phyloP scores from a whole-genome alignment of 306 rosid genomes.

The Alnus rubra region DNA sequence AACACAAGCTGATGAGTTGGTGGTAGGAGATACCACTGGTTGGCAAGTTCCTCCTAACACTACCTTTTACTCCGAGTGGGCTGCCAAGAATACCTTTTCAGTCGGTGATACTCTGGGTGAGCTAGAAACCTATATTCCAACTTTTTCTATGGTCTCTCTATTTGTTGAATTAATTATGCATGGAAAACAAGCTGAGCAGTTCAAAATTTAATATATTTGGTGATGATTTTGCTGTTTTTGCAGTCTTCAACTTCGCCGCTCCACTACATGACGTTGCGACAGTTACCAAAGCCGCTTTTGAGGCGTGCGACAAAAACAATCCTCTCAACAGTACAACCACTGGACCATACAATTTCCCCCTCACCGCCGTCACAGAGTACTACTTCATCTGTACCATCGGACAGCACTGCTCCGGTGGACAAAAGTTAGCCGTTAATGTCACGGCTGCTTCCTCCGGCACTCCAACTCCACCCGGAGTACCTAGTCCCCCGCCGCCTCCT shows the following conservation, averaged over 20 bases:
- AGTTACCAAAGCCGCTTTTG: slow-evolving; percentile 14
- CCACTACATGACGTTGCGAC: slow-evolving; percentile 9
- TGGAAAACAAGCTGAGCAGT: too few relatives aligned
- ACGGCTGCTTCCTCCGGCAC: slow-evolving; percentile 1
- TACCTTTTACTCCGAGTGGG: slow-evolving; percentile 48
- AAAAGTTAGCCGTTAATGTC: slow-evolving; percentile 46
- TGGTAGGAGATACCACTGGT: slow-evolving; percentile 40
- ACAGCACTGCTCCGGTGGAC: slow-evolving; percentile 50
- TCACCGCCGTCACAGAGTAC: slow-evolving; percentile 10
- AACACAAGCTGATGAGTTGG: slow-evolving; percentile 27
- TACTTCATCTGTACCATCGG: slow-evolving; percentile 38
- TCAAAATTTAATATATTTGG: background rate
- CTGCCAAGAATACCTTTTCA: slow-evolving; percentile 25
- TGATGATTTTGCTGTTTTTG: background rate
- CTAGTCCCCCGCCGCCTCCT: background rate
- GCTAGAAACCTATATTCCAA: background rate
- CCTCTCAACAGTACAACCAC: background rate
- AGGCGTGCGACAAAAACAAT: background rate
- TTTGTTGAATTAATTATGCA: background rate
- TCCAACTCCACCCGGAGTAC: background rate
- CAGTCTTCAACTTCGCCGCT: slow-evolving; percentile 35
- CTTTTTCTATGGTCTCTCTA: background rate
- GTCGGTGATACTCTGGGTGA: slow-evolving; percentile 41
- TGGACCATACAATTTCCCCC: slow-evolving; percentile 27
- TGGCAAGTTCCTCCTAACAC: slow-evolving; percentile 43